phyloP scores from a whole-genome alignment of 768 basidiomycete species.

The Kwoniella sp. region DNA sequence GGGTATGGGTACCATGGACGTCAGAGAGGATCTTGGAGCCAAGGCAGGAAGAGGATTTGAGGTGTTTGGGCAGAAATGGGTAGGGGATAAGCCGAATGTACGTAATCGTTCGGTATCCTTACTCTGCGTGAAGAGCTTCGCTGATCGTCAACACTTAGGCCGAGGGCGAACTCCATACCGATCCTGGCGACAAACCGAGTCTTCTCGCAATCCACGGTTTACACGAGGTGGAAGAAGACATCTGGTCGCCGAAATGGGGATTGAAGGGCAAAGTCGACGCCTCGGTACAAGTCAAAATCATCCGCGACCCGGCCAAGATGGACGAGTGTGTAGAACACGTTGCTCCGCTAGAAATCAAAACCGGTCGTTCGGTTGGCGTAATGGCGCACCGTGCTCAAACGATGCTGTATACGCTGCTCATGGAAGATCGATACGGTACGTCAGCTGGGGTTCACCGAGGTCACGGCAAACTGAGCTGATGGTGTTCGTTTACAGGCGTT shows the following conservation, averaged over 20 bases:
- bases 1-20: conserved; percentile 53
- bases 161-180: conserved; percentile 69
- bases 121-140: background rate
- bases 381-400: conserved; percentile 98
- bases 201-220: conserved; percentile 73
- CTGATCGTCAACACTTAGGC: too few species aligned
- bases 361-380: conserved; percentile 72
- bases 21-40: conserved; percentile 51
- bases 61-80: conserved; percentile 59
- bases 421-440: conserved; percentile 79
- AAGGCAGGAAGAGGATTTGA: conserved; percentile 53
- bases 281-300: conserved; percentile 68
- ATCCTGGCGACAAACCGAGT: conserved; percentile 60
- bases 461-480: conserved; percentile 1
- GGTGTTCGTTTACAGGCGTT: conserved; percentile 59
- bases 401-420: conserved; percentile 89
- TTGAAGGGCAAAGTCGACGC: conserved; percentile 96
- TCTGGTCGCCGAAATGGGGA: conserved; percentile 93
- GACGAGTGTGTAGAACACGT: conserved; percentile 37
- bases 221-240: conserved; percentile 92
- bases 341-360: conserved; percentile 91
- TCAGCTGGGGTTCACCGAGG: background rate
- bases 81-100: conserved; percentile 66
- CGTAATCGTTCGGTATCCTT: conserved; percentile 44
- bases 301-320: conserved; percentile 59